Conservation (phyloP, 2,329 filamentous ascomycete genomes). For the Venturia effusa region DNA sequence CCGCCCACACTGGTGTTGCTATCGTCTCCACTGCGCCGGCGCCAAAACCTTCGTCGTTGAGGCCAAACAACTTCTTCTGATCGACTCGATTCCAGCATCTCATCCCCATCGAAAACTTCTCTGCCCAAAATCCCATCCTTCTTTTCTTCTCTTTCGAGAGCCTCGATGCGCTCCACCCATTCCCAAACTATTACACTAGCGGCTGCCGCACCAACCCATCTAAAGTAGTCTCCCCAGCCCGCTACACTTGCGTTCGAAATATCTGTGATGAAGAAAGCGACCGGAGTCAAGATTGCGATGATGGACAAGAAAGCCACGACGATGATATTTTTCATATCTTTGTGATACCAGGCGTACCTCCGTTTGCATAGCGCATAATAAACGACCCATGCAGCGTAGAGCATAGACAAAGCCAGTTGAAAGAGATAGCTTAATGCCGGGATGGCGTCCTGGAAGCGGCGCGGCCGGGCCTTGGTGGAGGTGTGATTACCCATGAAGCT, state of each 20-base stretch:
- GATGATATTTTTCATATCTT: constrained; percentile 80
- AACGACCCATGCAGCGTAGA: constrained; percentile 89
- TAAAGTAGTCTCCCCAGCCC: constrained; percentile 88
- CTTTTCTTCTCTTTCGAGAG: constrained; percentile 81
- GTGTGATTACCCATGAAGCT: constrained; percentile 59
- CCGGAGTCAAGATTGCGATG: constrained; percentile 72
- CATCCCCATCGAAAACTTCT: constrained; percentile 88
- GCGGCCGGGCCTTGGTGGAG: constrained; percentile 44
- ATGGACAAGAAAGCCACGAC: constrained; percentile 71
- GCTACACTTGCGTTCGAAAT: constrained; percentile 77
- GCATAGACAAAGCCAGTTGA: constrained; percentile 70
- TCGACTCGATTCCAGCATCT: constrained; percentile 66
- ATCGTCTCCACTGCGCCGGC: constrained; percentile 22
- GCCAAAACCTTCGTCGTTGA: constrained; percentile 28
- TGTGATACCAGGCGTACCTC: constrained; percentile 81
- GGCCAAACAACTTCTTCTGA: constrained; percentile 46
- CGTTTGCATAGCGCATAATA: constrained; percentile 91
- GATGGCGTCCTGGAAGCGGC: constrained; percentile 77
- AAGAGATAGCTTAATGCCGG: constrained; percentile 88
- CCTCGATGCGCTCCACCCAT: constrained; percentile 93
- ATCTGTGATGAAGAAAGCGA: constrained; percentile 88
- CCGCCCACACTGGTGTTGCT: constrained; percentile 17
- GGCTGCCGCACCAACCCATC: constrained; percentile 91
- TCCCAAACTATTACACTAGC: constrained; percentile 98
- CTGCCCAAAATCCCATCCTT: constrained; percentile 86